Conservation (phyloP, 441 rosid genomes). For the Populus hybrid region DNA sequence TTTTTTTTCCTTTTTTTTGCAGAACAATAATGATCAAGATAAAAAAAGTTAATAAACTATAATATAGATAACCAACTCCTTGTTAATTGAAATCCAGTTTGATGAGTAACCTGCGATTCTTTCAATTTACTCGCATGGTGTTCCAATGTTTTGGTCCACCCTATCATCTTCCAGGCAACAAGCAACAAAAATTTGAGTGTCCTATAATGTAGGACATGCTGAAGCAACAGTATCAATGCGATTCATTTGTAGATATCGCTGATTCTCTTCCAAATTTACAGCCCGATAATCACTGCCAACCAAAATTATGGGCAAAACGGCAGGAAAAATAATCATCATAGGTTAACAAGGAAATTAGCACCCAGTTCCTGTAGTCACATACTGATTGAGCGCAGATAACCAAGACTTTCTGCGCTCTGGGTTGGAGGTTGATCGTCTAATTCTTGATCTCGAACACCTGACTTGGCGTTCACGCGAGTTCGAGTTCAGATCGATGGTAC, state of each 20-base stretch:
- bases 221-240: background rate
- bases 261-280: background rate
- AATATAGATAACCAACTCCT: background rate
- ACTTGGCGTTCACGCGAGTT: slow-evolving; percentile 29
- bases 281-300: background rate
- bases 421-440: slow-evolving; percentile 46
- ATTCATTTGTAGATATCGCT: background rate
- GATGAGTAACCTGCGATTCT: background rate
- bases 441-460: slow-evolving; percentile 51
- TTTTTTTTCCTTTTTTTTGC: background rate
- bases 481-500: slow-evolving; percentile 28
- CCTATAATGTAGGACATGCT: background rate
- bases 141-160: background rate
- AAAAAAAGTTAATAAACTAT: background rate
- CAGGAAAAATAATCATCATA: background rate
- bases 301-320: slow-evolving; percentile 10
- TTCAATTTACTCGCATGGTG: background rate
- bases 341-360: slow-evolving; percentile 30
- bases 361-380: slow-evolving; percentile 56
- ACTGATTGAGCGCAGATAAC: slow-evolving; percentile 72
- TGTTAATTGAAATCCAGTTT: background rate
- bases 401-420: slow-evolving; percentile 59
- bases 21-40: background rate
- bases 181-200: background rate
- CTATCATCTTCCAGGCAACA: background rate